A percentile compares a stretch with the other conserved stretches of the same genome.
These are phyloP conservation scores for Nothopassalora personata DNA, from an alignment of 2,329 filamentous ascomycete genomes.

Conservation along the genomic window DNA sequence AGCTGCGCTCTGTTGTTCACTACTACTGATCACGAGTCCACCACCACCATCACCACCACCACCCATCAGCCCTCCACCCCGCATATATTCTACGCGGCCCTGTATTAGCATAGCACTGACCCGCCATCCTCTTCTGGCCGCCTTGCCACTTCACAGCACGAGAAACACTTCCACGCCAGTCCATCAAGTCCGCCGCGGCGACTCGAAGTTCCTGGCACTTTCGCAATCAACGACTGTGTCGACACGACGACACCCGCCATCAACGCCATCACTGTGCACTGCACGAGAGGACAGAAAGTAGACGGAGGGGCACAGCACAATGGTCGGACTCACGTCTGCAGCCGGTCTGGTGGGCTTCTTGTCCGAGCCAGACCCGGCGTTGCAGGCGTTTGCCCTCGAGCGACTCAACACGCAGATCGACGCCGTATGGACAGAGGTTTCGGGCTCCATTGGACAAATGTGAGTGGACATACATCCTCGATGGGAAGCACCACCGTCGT, in stretches of 20 bases:
- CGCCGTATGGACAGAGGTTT: constrained; percentile 95
- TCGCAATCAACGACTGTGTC: constrained; percentile 5
- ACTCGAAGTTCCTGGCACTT: constrained; percentile 6
- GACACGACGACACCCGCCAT: constrained; percentile 8
- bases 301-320: constrained; percentile 36
- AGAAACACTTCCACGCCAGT: neutral
- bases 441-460: constrained; percentile 88
- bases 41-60: no score
- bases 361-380: constrained; percentile 86
- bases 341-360: constrained; percentile 93
- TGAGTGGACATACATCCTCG: constrained; percentile 45
- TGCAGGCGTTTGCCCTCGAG: constrained; percentile 91
- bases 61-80: neutral
- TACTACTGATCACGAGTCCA: neutral
- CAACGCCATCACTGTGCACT: constrained; percentile 6
- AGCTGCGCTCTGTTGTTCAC: no score
- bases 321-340: constrained; percentile 92
- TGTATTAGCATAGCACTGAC: neutral
- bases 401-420: constrained; percentile 95
- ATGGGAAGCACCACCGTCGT: neutral
- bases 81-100: neutral
- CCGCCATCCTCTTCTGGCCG: neutral
- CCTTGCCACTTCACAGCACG: neutral
- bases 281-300: neutral
- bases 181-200: constrained; percentile 6